Evolutionary conservation across 139 green algal species (phyloP).

Genomic region (Chlorella sp.): DNA sequence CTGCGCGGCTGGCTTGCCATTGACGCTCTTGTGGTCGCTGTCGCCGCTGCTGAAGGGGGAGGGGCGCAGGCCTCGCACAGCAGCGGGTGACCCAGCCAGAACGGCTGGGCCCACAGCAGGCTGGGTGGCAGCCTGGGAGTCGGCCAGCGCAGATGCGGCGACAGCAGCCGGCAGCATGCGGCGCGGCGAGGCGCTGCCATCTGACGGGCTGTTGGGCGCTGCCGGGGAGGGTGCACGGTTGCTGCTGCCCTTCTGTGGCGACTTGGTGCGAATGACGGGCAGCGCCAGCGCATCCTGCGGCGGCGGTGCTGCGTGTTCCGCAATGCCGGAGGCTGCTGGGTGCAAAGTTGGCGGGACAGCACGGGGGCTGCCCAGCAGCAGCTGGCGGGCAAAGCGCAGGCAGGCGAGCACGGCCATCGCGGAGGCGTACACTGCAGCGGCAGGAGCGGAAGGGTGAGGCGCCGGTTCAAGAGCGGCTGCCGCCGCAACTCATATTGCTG

Average conservation of each 20-base stretch:
- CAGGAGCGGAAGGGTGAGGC: not conserved
- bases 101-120: not conserved
- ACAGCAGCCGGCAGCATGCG: not conserved
- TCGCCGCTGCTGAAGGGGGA: not conserved
- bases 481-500: too few species aligned
- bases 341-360: not conserved
- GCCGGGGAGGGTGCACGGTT: not conserved
- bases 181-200: not conserved
- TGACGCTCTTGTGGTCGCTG: not conserved
- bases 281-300: not conserved
- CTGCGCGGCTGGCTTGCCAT: not conserved
- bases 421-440: conserved; percentile 1
- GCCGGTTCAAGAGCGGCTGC: not conserved
- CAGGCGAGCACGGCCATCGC: not conserved
- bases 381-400: not conserved
- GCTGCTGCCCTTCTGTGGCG: not conserved
- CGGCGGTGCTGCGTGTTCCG: not conserved
- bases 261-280: not conserved
- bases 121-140: not conserved
- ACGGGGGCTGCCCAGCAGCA: conserved; percentile 9
- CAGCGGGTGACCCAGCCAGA: not conserved
- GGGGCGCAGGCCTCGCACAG: not conserved
- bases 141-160: not conserved
- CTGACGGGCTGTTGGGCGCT: not conserved
- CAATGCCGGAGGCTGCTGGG: not conserved